Conservation (phyloP, 257 asterid species). For the Solanum medicagineum region DNA sequence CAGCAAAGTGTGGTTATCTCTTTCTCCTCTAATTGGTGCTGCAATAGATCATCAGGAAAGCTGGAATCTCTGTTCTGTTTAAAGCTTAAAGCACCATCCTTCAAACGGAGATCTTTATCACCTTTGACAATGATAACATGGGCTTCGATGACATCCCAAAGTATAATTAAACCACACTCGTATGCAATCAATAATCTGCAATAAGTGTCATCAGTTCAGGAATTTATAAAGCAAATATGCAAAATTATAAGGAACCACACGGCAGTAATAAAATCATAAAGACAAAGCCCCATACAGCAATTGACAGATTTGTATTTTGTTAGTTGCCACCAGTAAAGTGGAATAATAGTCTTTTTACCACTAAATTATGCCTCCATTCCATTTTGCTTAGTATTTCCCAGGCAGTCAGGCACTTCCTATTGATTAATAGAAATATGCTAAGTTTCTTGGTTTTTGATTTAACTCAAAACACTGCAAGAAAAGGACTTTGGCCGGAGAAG, state of each 20-base stretch:
- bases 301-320: not conserved
- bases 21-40: constrained; percentile 50
- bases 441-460: not conserved
- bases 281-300: not conserved
- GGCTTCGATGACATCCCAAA: constrained; percentile 75
- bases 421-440: not conserved
- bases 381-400: not conserved
- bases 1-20: constrained; percentile 89
- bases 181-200: constrained; percentile 79
- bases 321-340: not conserved
- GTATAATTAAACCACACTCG: constrained; percentile 67
- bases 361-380: not conserved
- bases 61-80: constrained; percentile 21
- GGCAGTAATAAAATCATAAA: not conserved
- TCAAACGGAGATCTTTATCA: constrained; percentile 57
- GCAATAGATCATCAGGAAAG: constrained; percentile 24
- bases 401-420: not conserved
- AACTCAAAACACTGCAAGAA: not conserved
- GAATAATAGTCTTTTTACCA: not conserved
- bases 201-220: not conserved
- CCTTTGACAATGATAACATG: constrained; percentile 51
- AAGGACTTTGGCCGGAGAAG: not conserved
- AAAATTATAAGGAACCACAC: not conserved
- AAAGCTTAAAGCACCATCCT: constrained; percentile 23
- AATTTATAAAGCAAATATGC: not conserved